Percentiles rank a stretch among this genome's conserved stretches.
phyloP scores from a whole-genome alignment of 169 alveolate genomes.

The Plasmodium malariae region DNA sequence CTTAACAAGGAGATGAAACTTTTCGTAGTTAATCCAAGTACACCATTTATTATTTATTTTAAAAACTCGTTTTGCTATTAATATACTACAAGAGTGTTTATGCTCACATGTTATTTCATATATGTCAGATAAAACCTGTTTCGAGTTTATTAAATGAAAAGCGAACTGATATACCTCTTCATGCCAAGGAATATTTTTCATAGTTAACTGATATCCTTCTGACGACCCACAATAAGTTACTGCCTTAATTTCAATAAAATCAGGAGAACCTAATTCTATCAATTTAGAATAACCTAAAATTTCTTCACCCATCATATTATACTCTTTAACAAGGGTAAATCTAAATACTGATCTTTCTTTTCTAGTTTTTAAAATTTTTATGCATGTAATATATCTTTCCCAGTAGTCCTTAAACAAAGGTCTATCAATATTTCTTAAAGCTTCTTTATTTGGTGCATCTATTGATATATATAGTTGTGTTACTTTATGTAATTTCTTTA shows the following conservation, averaged over 20 bases:
- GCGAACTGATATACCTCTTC: slow-evolving; percentile 84
- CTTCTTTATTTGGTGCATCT: slow-evolving; percentile 86
- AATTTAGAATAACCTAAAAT: slow-evolving; percentile 85
- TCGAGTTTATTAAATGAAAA: slow-evolving; percentile 72
- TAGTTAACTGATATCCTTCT: slow-evolving; percentile 87
- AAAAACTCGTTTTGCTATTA: slow-evolving; percentile 84
- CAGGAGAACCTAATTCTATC: slow-evolving; percentile 87
- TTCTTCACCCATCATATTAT: slow-evolving; percentile 83
- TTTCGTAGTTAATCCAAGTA: slow-evolving; percentile 92
- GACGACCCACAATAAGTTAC: slow-evolving; percentile 93
- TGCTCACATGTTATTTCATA: slow-evolving; percentile 91
- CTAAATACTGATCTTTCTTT: slow-evolving; percentile 89
- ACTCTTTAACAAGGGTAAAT: slow-evolving; percentile 87
- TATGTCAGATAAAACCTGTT: slow-evolving; percentile 60
- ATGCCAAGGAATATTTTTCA: slow-evolving; percentile 90
- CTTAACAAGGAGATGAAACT: slow-evolving; percentile 86
- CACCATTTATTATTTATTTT: slow-evolving; percentile 89
- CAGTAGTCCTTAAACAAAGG: slow-evolving; percentile 92
- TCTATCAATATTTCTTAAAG: slow-evolving; percentile 86
- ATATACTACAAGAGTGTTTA: slow-evolving; percentile 90
- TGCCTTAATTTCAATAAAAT: slow-evolving; percentile 91
- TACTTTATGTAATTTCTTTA: slow-evolving; percentile 85
- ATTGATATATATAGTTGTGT: slow-evolving; percentile 89
- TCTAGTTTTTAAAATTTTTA: slow-evolving; percentile 82
- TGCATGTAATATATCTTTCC: slow-evolving; percentile 88